Evolutionary conservation across 2,329 filamentous ascomycete genomes (phyloP).

Genomic region (Pyrenophora teres): DNA sequence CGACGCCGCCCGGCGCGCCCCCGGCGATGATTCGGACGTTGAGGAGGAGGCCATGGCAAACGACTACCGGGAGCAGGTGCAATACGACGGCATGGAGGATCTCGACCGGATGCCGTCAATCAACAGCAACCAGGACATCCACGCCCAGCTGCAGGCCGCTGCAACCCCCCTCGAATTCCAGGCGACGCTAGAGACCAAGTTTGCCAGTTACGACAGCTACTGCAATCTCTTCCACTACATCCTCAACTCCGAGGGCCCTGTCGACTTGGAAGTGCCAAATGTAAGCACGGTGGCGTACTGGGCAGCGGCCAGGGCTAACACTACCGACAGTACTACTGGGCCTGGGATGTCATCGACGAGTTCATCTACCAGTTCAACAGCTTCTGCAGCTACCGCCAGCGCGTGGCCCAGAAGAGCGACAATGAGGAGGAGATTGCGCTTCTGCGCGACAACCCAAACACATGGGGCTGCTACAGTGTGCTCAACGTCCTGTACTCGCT

Average conservation of each 20-base stretch:
- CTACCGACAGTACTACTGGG: constrained; percentile 85
- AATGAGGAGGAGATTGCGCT: constrained; percentile 92
- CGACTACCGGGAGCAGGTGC: constrained; percentile 93
- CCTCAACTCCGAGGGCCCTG: constrained; percentile 97
- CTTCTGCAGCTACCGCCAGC: constrained; percentile 95
- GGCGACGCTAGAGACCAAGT: constrained; percentile 93
- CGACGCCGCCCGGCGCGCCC: constrained; percentile 41
- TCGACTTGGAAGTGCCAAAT: constrained; percentile 94
- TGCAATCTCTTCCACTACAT: constrained; percentile 99
- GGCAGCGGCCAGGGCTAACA: constrained; percentile 18
- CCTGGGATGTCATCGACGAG: constrained; percentile 99
- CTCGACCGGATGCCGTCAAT: constrained; percentile 68
- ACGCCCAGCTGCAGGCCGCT: constrained; percentile 86
- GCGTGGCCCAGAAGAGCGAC: constrained; percentile 78
- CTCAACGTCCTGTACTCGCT: constrained; percentile 99
- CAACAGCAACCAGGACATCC: constrained; percentile 84
- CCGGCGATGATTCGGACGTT: constrained; percentile 84
- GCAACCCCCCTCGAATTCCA: constrained; percentile 96
- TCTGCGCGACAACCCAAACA: constrained; percentile 95
- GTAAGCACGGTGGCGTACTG: constrained; percentile 61
- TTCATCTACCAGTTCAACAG: constrained; percentile 99
- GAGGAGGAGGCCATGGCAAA: constrained; percentile 95
- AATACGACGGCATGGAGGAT: constrained; percentile 86
- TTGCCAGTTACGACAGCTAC: constrained; percentile 98
- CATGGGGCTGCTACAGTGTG: constrained; percentile 99